phyloP scores from a whole-genome alignment of 495 filamentous ascomycete genomes.

The Tuber umbilicatum region DNA sequence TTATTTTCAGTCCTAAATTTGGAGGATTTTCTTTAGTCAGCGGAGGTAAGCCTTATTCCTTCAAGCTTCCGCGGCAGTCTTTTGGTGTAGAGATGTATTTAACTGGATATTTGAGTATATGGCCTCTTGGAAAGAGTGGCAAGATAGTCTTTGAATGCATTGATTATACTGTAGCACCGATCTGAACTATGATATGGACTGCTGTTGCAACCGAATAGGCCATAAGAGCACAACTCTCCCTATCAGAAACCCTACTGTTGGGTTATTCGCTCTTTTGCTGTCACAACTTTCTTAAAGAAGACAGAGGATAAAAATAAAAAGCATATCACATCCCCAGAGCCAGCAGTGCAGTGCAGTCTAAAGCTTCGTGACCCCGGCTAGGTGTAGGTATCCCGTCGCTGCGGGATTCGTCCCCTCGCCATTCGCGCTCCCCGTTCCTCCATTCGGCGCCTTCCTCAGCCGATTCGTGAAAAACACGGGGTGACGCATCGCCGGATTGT shows the following conservation, averaged over 20 bases:
- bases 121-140: neutral
- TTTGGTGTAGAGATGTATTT: no score
- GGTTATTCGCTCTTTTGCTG: neutral
- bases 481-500: slow-evolving; percentile 49
- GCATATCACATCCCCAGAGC: neutral
- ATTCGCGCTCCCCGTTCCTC: slow-evolving; percentile 16
- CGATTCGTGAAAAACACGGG: slow-evolving; percentile 57
- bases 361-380: neutral
- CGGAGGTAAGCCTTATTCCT: no score
- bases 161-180: neutral
- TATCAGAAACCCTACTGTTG: neutral
- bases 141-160: neutral
- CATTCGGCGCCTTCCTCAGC: slow-evolving; percentile 45
- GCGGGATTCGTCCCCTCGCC: slow-evolving; percentile 46
- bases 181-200: neutral
- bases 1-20: no score
- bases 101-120: no score
- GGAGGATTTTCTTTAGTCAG: no score
- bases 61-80: no score
- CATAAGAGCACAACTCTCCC: neutral
- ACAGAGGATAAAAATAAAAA: neutral
- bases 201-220: no score
- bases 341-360: neutral
- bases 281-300: neutral
- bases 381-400: slow-evolving; percentile 51